Evolutionary conservation across 345 rosid species (phyloP), one percentile per base, ranked within the genome.

Genomic region (Populus tremula): DNA sequence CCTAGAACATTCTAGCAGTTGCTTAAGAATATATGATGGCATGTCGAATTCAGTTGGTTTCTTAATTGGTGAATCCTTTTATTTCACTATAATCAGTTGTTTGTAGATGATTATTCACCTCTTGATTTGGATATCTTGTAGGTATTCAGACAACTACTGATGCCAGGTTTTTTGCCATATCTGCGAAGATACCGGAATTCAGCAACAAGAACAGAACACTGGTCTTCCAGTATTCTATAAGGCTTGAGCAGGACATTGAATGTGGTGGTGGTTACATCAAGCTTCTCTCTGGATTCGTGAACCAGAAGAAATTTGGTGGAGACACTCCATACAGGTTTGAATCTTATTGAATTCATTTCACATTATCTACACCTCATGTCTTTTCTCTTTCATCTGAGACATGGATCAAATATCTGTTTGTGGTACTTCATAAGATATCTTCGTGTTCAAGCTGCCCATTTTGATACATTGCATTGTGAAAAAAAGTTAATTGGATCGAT

Each of bases 211-310:
- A 90, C 85, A 81, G 89, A 82, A 95, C 97, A 25, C 83, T 93
- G 72, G 97, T 93, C 45, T 82, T 95, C 49, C 99, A 95, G 76
- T 95, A 91, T 79, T 93, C 99, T 1, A 85, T 95, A 78, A 93
- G 89, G 81, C 64, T 90, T 66, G 96, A 95, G 83, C 99, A 95
- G 86, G 94, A 95, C 75, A 91, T 95, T 54, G 98, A 95, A 81
- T 95, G 99, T 78, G 99, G 99, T 8, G 99, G 99, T n/a, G 98
- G 94, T 66, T 93, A 95, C 87, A 90, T 95, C 72, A 93, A 95
- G 88, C 97, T 95, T 82, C 96, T 83, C 73, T 95, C 98, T 23
- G 96, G 94, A 56, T 93, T 87, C 77, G 98, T 95, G 35, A 95
- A 93, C 85, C 99, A 95, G 79, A 95, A 95, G 87, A 94, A 93